Evolutionary conservation across 257 asterid genomes (phyloP).

Genomic region (Solanum verrucosum): DNA sequence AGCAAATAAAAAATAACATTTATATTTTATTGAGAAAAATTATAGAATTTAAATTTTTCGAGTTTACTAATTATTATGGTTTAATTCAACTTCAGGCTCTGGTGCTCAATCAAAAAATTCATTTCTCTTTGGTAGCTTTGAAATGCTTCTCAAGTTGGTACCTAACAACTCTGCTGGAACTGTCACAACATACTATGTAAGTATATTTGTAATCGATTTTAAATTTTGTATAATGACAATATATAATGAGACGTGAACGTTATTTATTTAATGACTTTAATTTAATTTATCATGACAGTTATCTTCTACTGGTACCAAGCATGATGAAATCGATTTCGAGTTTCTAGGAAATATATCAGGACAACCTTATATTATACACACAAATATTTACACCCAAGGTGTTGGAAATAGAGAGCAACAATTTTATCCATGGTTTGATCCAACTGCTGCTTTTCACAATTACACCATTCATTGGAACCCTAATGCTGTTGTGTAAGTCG

Average conservation of each 20-base stretch:
- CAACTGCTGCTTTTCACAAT: slow-evolving; percentile 60
- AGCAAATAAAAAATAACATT: too few relatives aligned
- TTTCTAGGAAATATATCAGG: slow-evolving; percentile 73
- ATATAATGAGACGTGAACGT: not conserved
- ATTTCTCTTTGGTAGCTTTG: slow-evolving; percentile 61
- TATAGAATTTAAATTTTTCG: not conserved
- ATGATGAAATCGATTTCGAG: slow-evolving; percentile 82
- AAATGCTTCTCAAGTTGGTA: slow-evolving; percentile 53
- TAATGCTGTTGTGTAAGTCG: slow-evolving; percentile 42
- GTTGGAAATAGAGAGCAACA: slow-evolving; percentile 60
- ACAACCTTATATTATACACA: slow-evolving; percentile 57
- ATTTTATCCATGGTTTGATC: slow-evolving; percentile 77
- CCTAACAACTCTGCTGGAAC: slow-evolving; percentile 79
- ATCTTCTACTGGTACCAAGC: slow-evolving; percentile 49
- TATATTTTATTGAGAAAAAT: too few relatives aligned
- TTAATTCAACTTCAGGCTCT: slow-evolving; percentile 27
- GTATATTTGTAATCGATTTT: not conserved
- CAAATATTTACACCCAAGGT: slow-evolving; percentile 58
- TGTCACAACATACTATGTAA: slow-evolving; percentile 60
- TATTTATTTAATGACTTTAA: not conserved
- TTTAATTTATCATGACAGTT: slow-evolving; percentile 17
- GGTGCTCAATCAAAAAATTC: slow-evolving; percentile 50
- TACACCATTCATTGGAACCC: slow-evolving; percentile 76
- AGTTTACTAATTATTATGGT: not conserved
- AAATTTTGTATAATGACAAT: not conserved